A percentile compares a stretch with the other conserved stretches of the same genome.
Conservation (phyloP, 139 green algal species). For the Chlamydomonas schloesseri region DNA sequence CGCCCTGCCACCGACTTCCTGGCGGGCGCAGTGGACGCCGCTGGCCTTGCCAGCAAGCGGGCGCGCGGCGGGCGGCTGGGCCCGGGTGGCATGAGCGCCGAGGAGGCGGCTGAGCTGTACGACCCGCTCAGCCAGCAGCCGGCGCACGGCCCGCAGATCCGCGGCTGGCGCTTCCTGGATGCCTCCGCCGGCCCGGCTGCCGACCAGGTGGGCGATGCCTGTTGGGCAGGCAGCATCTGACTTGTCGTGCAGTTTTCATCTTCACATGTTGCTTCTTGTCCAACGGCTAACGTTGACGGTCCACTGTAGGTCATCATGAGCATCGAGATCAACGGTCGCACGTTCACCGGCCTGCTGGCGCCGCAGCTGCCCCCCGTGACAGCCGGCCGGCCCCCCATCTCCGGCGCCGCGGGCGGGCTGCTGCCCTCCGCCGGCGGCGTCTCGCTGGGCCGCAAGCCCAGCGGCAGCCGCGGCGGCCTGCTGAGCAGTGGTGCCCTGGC, state of each 20-base stretch:
- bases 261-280: no score
- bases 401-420: not conserved
- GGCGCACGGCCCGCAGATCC: not conserved
- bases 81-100: not conserved
- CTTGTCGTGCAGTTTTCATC: no score
- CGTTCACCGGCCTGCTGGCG: slow-evolving; percentile 32
- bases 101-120: slow-evolving; percentile 7
- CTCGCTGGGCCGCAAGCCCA: not conserved
- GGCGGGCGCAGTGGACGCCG: not conserved
- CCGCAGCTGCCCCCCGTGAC: slow-evolving; percentile 5
- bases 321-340: slow-evolving; percentile 31
- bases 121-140: not conserved
- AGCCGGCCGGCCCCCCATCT: not conserved
- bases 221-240: not conserved
- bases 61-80: not conserved
- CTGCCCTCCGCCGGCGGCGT: not conserved
- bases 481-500: no score
- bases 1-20: slow-evolving; percentile 5
- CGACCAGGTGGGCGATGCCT: not conserved
- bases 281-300: no score
- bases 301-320: slow-evolving; percentile 14
- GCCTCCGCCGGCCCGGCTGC: not conserved
- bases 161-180: slow-evolving; percentile 34
- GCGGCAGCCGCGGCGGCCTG: no score
- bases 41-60: slow-evolving; percentile 1